Evolutionary conservation across 2,329 filamentous ascomycete genomes (phyloP).

Genomic region (Didymella keratinophila): DNA sequence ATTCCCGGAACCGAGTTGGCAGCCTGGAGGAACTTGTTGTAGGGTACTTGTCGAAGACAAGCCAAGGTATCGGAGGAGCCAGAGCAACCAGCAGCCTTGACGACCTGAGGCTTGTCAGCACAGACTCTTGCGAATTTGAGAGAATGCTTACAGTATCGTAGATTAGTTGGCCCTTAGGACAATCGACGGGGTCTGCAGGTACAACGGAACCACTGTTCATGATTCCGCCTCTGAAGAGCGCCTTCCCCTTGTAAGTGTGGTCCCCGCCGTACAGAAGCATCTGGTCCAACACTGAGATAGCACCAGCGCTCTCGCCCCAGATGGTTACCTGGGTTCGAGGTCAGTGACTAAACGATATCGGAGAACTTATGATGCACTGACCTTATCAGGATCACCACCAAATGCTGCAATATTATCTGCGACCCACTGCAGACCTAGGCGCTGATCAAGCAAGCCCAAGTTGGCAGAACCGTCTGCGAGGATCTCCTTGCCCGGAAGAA

Average conservation of each 20-base stretch:
- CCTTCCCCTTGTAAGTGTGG: constrained; percentile 75
- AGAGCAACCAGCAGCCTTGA: constrained; percentile 56
- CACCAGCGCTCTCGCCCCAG: constrained; percentile 69
- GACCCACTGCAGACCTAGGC: constrained; percentile 76
- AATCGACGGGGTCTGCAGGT: constrained; percentile 65
- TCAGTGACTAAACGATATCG: neutral
- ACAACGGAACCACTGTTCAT: constrained; percentile 64
- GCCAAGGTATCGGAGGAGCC: constrained; percentile 53
- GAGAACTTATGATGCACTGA: neutral
- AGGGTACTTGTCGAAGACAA: constrained; percentile 58
- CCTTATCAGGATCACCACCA: constrained; percentile 77
- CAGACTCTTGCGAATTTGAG: constrained; percentile 47
- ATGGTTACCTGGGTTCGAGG: constrained; percentile 66
- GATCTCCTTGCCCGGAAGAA: constrained; percentile 73
- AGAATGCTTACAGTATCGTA: constrained; percentile 54
- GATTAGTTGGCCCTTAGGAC: constrained; percentile 69
- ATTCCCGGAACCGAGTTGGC: constrained; percentile 74
- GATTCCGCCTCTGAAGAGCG: constrained; percentile 77
- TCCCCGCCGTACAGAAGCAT: constrained; percentile 78
- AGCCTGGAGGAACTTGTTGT: constrained; percentile 64
- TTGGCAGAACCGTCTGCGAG: constrained; percentile 73
- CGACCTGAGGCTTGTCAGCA: constrained; percentile 62
- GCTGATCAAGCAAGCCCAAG: constrained; percentile 75
- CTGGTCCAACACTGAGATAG: constrained; percentile 77
- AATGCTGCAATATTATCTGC: constrained; percentile 79